Base-by-base conservation (phyloP, 225 moss, liverwort and hornwort genomes). In the Marchantia polymorpha region DNA sequence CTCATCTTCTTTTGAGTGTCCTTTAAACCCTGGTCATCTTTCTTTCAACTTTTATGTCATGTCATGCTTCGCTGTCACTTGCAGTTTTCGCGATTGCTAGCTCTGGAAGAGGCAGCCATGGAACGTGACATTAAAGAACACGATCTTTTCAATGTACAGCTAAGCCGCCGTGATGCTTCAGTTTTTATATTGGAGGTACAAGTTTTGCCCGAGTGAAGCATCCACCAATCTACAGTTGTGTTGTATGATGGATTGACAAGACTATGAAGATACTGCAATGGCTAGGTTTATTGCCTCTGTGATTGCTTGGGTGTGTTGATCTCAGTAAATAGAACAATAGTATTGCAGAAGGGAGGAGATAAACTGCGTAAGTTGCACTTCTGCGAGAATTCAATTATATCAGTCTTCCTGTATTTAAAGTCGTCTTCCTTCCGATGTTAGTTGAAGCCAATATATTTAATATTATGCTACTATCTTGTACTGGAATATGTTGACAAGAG, bases 41-140 rank as follows among this genome's bases (percentile, higher is more conserved):
- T 50, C 22, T 64, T 27, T 17, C 3, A 20, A 46, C 10, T 23
- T n/a, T 23, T 6, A 30, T 6, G 3, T 77, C 70, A 69, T 22
- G 47, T 48, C 47, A 8, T 17, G 46, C 60, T 77, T 82, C 2
- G 65, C 12, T 58, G 76, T 15, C 79, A 31, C 74, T 87, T 72
- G 73, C 87, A 91, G 91, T 82, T 88, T 83, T 84, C 80, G 65
- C 88, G 88, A 46, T 76, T 91, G 83, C 83, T 91, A 27, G 89
- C 82, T 68, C 80, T 91, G 49, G 91, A 91, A 81, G 91, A 91
- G 83, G 86, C 87, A 66, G 86, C 91, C 49, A 88, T 91, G 91
- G 91, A 90, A 82, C 74, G 83, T 77, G 91, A 91, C 77, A 90
- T 91, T 22, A 90, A 85, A 84, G 90, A 90, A 79, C 84, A 85